Conservation (phyloP, 352 stramenopile genomes). For the Albugo candida region DNA sequence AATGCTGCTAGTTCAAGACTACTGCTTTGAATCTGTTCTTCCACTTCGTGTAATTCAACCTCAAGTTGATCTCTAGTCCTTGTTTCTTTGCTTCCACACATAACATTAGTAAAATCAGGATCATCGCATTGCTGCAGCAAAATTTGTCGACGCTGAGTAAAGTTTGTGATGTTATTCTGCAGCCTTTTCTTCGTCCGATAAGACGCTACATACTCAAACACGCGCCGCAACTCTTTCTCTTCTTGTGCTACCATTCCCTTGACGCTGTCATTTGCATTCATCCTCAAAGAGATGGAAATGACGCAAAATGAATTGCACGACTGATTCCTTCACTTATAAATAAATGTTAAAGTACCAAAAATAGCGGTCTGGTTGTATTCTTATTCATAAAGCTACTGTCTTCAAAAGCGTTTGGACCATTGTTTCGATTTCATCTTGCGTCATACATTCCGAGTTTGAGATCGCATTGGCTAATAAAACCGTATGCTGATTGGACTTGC, state of each 20-base stretch:
- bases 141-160: constrained; percentile 33
- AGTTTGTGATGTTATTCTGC: constrained; percentile 14
- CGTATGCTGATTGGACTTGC: constrained; percentile 58
- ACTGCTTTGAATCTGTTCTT: constrained; percentile 33
- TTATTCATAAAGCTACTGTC: constrained; percentile 8
- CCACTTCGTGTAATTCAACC: constrained; percentile 41
- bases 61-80: constrained; percentile 69
- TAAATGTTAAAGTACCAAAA: not conserved
- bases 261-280: constrained; percentile 21
- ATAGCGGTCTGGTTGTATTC: not conserved
- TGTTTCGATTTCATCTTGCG: constrained; percentile 35
- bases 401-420: constrained; percentile 63
- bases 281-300: too few relatives aligned
- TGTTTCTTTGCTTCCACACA: constrained; percentile 58
- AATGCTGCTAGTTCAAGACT: constrained; percentile 23
- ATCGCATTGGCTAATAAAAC: constrained; percentile 78
- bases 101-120: constrained; percentile 43
- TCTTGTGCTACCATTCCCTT: constrained; percentile 88
- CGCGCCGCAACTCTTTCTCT: constrained; percentile 85
- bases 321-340: not conserved
- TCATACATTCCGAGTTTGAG: constrained; percentile 77
- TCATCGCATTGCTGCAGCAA: constrained; percentile 42
- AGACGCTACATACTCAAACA: constrained; percentile 87
- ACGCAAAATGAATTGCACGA: constrained; percentile 14
- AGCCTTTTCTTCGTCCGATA: constrained; percentile 79